Evolutionary conservation across 2,329 filamentous ascomycete genomes (phyloP).

Genomic region (Paraphaeosphaeria minitans): DNA sequence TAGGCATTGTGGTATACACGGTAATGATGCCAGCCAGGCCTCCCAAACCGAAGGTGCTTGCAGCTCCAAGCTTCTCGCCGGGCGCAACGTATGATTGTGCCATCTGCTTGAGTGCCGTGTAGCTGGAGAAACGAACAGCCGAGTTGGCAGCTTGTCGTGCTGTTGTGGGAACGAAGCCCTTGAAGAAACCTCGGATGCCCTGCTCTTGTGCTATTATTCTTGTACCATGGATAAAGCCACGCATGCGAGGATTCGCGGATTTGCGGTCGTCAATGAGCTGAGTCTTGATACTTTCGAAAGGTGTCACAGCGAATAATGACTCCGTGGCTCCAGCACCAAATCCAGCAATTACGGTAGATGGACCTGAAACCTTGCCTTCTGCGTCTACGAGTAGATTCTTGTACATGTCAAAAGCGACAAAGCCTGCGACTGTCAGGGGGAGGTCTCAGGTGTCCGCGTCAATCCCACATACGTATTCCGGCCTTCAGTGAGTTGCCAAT

Average conservation of each 20-base stretch:
- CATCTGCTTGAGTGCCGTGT: slow-evolving; percentile 87
- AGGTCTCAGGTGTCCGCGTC: too few species aligned
- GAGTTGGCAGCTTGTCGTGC: slow-evolving; percentile 94
- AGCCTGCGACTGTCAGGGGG: slow-evolving; percentile 59
- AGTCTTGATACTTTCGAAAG: slow-evolving; percentile 98
- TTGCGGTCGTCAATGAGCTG: slow-evolving; percentile 98
- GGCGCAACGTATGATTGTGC: slow-evolving; percentile 91
- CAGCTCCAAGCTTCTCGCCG: slow-evolving; percentile 87
- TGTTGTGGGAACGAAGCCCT: slow-evolving; percentile 94
- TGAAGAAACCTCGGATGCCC: slow-evolving; percentile 90
- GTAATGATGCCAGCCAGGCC: slow-evolving; percentile 89
- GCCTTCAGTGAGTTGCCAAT: slow-evolving; percentile 97
- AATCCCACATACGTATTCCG: slow-evolving; percentile 73
- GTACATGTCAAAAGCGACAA: slow-evolving; percentile 96
- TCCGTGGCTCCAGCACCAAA: slow-evolving; percentile 96
- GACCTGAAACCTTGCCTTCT: slow-evolving; percentile 86
- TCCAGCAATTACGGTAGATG: slow-evolving; percentile 87
- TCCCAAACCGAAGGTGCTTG: slow-evolving; percentile 89
- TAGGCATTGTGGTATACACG: slow-evolving; percentile 71
- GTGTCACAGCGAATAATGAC: slow-evolving; percentile 89
- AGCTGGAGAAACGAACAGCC: slow-evolving; percentile 86
- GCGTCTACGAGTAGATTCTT: slow-evolving; percentile 81
- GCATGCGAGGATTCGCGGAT: slow-evolving; percentile 79
- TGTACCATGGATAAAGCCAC: slow-evolving; percentile 89
- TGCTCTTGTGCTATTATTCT: slow-evolving; percentile 86